Evolutionary conservation across 140 eudicot genomes (phyloP).

Genomic region (Bidens hawaiensis): DNA sequence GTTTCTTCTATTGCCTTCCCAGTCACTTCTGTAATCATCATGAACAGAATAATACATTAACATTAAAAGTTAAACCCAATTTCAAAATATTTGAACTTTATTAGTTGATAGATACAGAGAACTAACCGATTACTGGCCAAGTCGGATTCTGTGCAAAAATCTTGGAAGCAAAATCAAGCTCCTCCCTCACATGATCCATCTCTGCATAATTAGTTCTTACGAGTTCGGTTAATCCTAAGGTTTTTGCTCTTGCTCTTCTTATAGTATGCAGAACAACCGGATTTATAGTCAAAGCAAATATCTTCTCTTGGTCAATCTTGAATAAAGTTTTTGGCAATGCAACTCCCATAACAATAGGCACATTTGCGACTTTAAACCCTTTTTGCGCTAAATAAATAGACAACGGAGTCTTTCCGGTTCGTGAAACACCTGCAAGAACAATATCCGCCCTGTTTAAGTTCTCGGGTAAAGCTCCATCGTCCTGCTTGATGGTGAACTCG

Average conservation of each 20-base stretch:
- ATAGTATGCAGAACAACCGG: slow-evolving; percentile 77
- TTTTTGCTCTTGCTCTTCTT: slow-evolving; percentile 79
- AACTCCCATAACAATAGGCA: slow-evolving; percentile 81
- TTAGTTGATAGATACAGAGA: background rate
- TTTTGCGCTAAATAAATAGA: slow-evolving; percentile 87
- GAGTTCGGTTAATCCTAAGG: slow-evolving; percentile 56
- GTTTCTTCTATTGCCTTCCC: slow-evolving; percentile 87
- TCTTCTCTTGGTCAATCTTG: slow-evolving; percentile 73
- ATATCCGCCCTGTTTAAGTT: slow-evolving; percentile 73
- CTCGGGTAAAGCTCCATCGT: slow-evolving; percentile 90
- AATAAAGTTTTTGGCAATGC: slow-evolving; percentile 60
- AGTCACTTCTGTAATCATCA: slow-evolving; percentile 59
- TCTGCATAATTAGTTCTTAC: slow-evolving; percentile 57
- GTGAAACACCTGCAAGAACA: slow-evolving; percentile 87
- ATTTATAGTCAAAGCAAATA: slow-evolving; percentile 79
- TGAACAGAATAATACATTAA: slow-evolving; percentile 1
- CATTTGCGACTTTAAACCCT: slow-evolving; percentile 95
- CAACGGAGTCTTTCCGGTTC: slow-evolving; percentile 91
- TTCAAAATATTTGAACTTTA: too few species aligned
- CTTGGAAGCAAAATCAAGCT: slow-evolving; percentile 64
- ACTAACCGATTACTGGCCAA: slow-evolving; percentile 92
- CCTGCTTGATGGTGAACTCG: slow-evolving; percentile 94
- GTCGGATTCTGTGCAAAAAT: slow-evolving; percentile 82
- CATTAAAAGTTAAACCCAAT: background rate
- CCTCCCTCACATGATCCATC: slow-evolving; percentile 70